Evolutionary conservation across 352 stramenopile species (phyloP), one percentile per base, ranked within the genome.

Genomic region (Phytophthora cajani): DNA sequence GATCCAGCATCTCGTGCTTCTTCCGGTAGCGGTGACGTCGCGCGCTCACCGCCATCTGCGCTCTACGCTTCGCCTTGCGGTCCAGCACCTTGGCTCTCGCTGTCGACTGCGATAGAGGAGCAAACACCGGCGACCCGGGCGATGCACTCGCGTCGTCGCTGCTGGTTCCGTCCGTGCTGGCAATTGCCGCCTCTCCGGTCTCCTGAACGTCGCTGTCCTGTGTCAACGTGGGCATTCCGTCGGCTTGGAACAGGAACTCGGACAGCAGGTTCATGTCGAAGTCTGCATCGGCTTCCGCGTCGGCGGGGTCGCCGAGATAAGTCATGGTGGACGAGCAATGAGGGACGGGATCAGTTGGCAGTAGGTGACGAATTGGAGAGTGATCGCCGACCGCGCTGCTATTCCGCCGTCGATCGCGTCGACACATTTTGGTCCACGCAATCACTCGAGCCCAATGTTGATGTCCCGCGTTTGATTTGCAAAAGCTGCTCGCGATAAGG

Each of bases 1-100:
- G 40, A 30, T 75, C 75, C 63, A 85, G 60, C 66, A 83, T 68
- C 51, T 86, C 77, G 57, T 79, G 57, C 62, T 81, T 85, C 64
- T 85, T 80, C 23, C 78, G 74, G 27, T 60, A 65, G 3, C 74
- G 74, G 33, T 78, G 71, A 1, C 65, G 66, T 25, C 62, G 58
- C 11, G 71, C 74, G 21, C 70, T 76, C 19, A 64, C 62, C 1
- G 67, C 71, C 9, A 78, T 62, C 52, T 78, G 70, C 0, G 56
- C 67, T 16, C 52, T 69, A 42, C 66, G 60, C 32, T 68, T 72
- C 16, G 55, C 47, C 56, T 72, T 74, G 23, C 58, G 60, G n/a
- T 71, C 71, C 44, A 53, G 49, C 11, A 12, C 19, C 46, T 64
- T 57, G 27, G 38, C 53, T 6, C 7, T 49, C 14, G 6, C 10